Evolutionary conservation across 1,139 yeast species (phyloP), one percentile per base, ranked within the genome.

Genomic region (Geotrichum klebahnii): DNA sequence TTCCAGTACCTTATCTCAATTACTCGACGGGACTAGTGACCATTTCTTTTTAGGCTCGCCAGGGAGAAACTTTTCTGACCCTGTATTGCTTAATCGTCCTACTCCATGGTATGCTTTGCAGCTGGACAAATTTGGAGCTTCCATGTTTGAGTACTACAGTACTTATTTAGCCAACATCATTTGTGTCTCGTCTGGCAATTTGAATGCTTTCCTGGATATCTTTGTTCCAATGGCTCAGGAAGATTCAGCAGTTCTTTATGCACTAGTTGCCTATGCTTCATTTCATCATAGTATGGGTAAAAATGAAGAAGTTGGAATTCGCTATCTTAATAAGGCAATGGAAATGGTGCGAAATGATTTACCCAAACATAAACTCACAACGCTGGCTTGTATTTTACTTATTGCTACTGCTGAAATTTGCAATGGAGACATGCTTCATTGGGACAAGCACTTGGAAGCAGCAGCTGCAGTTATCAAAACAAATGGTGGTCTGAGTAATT

Each of bases 241-340:
- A 50, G 85, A 84, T 59, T 71, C 73, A 37, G 85, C 90, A 0
- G 85, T 84, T 1, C 67, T 86, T 45, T 80, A 81, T 63, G 80
- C 84, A 1, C 73, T 86, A 5, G 67, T 86, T 46, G 88, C 92
- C 0, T 85, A 94, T 92, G 78, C 92, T 1, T 87, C 87, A 0
- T 79, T 80, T 63, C 82, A 81, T 62, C 63, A 78, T 51, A 83
- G 80, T 1, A 61, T 68, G 50, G 74, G 74, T 19, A 59, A 63
- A 4, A 58, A 58, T 36, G 69, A 68, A 61, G 75, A 70, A 38
- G 68, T 60, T 8, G 67, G 69, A 1, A 63, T 63, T 28, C 54
- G 60, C 2, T 62, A 61, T 47, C 61, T 67, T 12, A 69, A 67
- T 41, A 57, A 61, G 29, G 66, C 68, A 1, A 60, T 63, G 57